Base-by-base conservation (phyloP, 2,329 filamentous ascomycete species). In the Fusarium goolgardi region DNA sequence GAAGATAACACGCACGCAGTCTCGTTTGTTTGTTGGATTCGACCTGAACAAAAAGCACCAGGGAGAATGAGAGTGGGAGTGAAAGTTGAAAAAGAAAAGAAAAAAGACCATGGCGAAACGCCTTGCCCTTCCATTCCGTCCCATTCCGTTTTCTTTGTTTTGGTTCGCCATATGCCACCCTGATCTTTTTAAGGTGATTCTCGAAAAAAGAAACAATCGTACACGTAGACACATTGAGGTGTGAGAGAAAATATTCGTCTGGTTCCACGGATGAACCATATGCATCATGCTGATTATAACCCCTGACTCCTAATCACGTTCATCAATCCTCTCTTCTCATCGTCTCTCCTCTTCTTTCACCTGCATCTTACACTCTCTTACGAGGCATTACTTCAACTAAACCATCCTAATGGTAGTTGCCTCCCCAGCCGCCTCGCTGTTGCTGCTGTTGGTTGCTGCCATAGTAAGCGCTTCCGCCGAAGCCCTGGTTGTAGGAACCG, bases 351-450 rank as follows among this genome's bases (percentile, higher is more conserved):
- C 71, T 39, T 20, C 43, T 31, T 45, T 45, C 43, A 31, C 27
- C 43, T 40, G 35, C 34, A 51, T 51, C 52, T 74, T 73, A 68
- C 73, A 20, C 72, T 71, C 69, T 62, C 65, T 50, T 29, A 51
- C 41, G 53, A 52, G 50, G 45, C 32, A 53, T 31, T 50, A 47
- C 39, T 40, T 59, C 52, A 40, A 37, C 40, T 18, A 73, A 75
- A 78, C 76, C 75, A 73, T 72, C 72, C 77, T 83, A 82, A 71
- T 85, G 81, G 81, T 88, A 88, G 82, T 88, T 88, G 71, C 82
- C 83, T 70, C 86, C 86, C 86, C 86, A 88, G 73, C 86, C 85
- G 67, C 84, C 82, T 64, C 83, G 75, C 65, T 77, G 75, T 32
- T 75, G 76, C 61, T 78, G 75, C 49, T 80, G 79, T 60, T 82